phyloP scores from a whole-genome alignment of 2,329 filamentous ascomycete species.

The Diaporthe sp. region DNA sequence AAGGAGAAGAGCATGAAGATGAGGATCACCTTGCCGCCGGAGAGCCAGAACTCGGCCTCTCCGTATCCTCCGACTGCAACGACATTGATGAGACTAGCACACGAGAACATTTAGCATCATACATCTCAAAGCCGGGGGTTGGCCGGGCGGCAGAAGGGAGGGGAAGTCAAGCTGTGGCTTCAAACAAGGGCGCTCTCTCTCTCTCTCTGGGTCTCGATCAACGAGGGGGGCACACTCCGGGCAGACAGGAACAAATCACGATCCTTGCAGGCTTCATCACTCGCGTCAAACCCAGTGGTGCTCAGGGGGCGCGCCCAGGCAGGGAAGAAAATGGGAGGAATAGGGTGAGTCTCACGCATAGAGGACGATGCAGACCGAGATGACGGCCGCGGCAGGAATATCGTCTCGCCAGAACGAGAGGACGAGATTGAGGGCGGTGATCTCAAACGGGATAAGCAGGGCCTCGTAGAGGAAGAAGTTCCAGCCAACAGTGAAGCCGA shows the following conservation, averaged over 20 bases:
- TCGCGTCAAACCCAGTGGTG: neutral
- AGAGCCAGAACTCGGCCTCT: constrained; percentile 80
- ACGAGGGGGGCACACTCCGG: neutral
- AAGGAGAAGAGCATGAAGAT: constrained; percentile 78
- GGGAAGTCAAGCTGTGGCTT: neutral
- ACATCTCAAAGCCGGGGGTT: neutral
- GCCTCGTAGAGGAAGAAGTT: constrained; percentile 61
- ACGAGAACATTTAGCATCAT: constrained; percentile 46
- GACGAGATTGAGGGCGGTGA: constrained; percentile 56
- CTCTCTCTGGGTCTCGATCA: neutral
- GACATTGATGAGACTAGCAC: constrained; percentile 69
- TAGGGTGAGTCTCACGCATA: constrained; percentile 64
- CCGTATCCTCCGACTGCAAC: constrained; percentile 77
- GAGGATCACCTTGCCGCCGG: constrained; percentile 74
- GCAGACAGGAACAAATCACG: neutral
- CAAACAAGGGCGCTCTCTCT: neutral
- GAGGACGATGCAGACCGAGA: constrained; percentile 66
- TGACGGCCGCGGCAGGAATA: constrained; percentile 65
- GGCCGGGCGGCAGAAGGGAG: constrained; percentile 9
- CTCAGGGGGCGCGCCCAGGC: neutral
- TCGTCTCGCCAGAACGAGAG: constrained; percentile 62
- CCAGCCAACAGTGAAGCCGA: constrained; percentile 68
- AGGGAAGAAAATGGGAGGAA: neutral
- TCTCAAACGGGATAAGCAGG: constrained; percentile 58
- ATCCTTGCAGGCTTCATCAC: constrained; percentile 6